Evolutionary conservation across 176 grass and related monocot species (phyloP).

Genomic region (Lolium multiflorum): DNA sequence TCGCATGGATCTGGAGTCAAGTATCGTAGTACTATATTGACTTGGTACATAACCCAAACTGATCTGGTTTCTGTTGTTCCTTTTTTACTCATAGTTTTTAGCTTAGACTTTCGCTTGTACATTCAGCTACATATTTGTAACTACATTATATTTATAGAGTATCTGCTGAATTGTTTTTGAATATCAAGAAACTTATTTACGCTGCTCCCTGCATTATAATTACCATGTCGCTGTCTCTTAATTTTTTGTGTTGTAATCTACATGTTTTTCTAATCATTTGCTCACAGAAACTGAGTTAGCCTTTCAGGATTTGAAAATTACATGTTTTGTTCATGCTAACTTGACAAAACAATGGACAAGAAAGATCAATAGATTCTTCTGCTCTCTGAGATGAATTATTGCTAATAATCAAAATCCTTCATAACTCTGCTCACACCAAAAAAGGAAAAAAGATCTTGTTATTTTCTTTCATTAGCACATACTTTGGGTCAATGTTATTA

Average conservation of each 20-base stretch:
- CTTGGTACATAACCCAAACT: not conserved
- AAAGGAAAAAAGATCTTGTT: not conserved
- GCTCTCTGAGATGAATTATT: slow-evolving; percentile 16
- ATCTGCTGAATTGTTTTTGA: not conserved
- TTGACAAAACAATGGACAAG: not conserved
- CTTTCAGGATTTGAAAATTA: not conserved
- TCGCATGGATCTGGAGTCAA: not conserved
- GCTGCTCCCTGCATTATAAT: not conserved
- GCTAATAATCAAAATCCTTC: not conserved
- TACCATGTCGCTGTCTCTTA: not conserved
- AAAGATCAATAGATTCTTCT: not conserved
- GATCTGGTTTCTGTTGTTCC: not conserved
- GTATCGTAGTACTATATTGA: slow-evolving; percentile 23
- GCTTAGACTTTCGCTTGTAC: not conserved
- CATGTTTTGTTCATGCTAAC: not conserved
- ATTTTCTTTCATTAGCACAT: not conserved
- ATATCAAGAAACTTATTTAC: not conserved
- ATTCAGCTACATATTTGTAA: slow-evolving; percentile 22
- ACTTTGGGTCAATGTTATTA: not conserved
- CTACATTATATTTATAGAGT: slow-evolving; percentile 13
- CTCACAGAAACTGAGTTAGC: not conserved
- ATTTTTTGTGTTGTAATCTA: not conserved
- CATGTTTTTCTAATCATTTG: not conserved
- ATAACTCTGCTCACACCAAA: not conserved
- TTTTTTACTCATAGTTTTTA: not conserved